These are phyloP conservation scores for Candida ovalis DNA, from an alignment of 805 yeast genomes.

Conservation along the genomic window DNA sequence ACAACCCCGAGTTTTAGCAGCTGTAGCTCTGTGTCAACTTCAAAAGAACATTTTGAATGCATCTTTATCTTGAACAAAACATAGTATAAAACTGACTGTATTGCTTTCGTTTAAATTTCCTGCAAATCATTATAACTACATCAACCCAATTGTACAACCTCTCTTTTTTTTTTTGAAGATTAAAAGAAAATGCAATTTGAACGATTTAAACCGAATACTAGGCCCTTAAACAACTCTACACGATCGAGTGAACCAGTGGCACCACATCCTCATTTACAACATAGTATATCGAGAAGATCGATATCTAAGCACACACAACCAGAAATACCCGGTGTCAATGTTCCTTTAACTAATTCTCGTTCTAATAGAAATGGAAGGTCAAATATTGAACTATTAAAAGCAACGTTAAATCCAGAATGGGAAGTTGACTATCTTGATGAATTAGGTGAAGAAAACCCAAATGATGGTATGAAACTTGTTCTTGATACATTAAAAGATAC, in stretches of 20 bases:
- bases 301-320: conserved; percentile 26
- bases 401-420: conserved; percentile 26
- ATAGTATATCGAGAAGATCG: conserved; percentile 27
- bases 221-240: neutral
- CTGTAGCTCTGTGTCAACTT: too few relatives aligned
- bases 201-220: neutral
- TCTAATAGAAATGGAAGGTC: neutral
- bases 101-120: too few relatives aligned
- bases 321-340: conserved; percentile 7
- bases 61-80: too few relatives aligned
- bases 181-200: neutral
- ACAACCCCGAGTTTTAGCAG: too few relatives aligned
- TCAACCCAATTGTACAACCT: too few relatives aligned
- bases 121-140: too few relatives aligned
- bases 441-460: conserved; percentile 12
- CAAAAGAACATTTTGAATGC: too few relatives aligned
- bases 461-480: conserved; percentile 13
- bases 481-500: conserved; percentile 6
- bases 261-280: conserved; percentile 12
- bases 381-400: conserved; percentile 13
- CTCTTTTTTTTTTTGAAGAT: too few relatives aligned
- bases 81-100: too few relatives aligned
- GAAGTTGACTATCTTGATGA: conserved; percentile 25
- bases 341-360: neutral
- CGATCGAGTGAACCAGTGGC: conserved; percentile 3